Percentiles rank a stretch among this genome's conserved stretches.
phyloP scores from a whole-genome alignment of 768 basidiomycete species.

The Boletus pseudo-olivaceus region DNA sequence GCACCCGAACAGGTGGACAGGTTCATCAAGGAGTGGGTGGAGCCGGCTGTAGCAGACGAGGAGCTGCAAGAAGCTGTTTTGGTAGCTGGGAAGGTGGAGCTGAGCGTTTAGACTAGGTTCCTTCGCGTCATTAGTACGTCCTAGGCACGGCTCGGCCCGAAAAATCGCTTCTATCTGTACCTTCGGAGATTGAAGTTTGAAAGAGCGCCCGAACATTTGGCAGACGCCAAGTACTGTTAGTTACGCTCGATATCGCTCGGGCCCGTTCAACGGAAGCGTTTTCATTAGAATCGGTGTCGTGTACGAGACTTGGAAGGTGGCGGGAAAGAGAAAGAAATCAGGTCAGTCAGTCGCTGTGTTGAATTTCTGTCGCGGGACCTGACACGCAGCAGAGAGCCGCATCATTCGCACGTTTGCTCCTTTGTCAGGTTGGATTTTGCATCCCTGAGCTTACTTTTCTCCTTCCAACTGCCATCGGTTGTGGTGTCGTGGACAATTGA shows the following conservation, averaged over 20 bases:
- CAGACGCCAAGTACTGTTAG: background rate
- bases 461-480: slow-evolving; percentile 6
- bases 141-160: slow-evolving; percentile 14
- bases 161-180: slow-evolving; percentile 12
- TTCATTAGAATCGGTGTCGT: background rate
- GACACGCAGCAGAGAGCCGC: slow-evolving; percentile 12
- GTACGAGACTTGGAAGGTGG: background rate
- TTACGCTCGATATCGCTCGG: background rate
- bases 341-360: slow-evolving; percentile 11
- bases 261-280: background rate
- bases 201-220: slow-evolving; percentile 6
- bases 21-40: slow-evolving; percentile 85
- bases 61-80: slow-evolving; percentile 54
- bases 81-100: slow-evolving; percentile 56
- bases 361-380: background rate
- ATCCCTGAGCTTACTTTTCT: slow-evolving; percentile 13
- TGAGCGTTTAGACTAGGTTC: slow-evolving; percentile 21
- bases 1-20: slow-evolving; percentile 93
- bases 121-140: background rate
- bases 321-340: background rate
- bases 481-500: slow-evolving; percentile 2
- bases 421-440: slow-evolving; percentile 19
- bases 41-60: slow-evolving; percentile 65
- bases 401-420: slow-evolving; percentile 29
- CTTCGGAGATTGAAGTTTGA: slow-evolving; percentile 21